A percentile compares a stretch with the other conserved stretches of the same genome.
phyloP scores from a whole-genome alignment of 2,329 filamentous ascomycete species.

The Raffaelea albimanens region DNA sequence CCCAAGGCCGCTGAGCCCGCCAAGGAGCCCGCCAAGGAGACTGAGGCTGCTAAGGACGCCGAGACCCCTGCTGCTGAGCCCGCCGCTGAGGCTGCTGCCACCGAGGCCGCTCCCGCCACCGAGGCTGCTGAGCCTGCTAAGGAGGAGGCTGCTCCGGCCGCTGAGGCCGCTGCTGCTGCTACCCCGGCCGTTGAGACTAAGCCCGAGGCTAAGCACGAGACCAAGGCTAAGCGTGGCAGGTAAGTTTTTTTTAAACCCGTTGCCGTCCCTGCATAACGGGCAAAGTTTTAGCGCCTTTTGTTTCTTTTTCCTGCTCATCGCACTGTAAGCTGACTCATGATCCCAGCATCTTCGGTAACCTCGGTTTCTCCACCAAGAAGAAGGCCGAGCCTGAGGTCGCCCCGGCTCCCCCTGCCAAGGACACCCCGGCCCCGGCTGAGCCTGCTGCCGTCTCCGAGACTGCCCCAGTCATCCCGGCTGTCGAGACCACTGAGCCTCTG shows the following conservation, averaged over 20 bases:
- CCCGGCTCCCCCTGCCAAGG: constrained; percentile 31
- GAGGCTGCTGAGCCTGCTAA: constrained; percentile 24
- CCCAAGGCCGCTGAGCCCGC: constrained; percentile 21
- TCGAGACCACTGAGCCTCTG: constrained; percentile 47
- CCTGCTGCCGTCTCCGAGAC: constrained; percentile 35
- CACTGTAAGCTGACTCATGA: constrained; percentile 21
- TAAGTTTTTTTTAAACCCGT: too few species aligned
- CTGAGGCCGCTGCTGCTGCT: constrained; percentile 20
- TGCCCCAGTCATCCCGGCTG: constrained; percentile 50
- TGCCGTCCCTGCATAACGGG: too few species aligned
- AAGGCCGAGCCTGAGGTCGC: constrained; percentile 38
- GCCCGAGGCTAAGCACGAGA: constrained; percentile 21
- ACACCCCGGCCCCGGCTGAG: constrained; percentile 26
- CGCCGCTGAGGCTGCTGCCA: constrained; percentile 21
- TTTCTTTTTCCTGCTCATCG: too few species aligned
- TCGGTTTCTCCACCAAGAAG: constrained; percentile 47
- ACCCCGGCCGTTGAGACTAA: constrained; percentile 23
- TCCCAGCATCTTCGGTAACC: constrained; percentile 43
- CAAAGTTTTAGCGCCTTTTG: too few species aligned
- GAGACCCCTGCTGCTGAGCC: constrained; percentile 26
- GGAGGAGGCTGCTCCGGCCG: constrained; percentile 18
- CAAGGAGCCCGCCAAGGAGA: constrained; percentile 22
- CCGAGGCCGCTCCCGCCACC: constrained; percentile 18
- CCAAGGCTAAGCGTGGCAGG: constrained; percentile 34
- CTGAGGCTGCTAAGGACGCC: constrained; percentile 13